Base-by-base conservation (phyloP, 1,284 basidiomycete species). In the Taiwanofungus camphoratus region DNA sequence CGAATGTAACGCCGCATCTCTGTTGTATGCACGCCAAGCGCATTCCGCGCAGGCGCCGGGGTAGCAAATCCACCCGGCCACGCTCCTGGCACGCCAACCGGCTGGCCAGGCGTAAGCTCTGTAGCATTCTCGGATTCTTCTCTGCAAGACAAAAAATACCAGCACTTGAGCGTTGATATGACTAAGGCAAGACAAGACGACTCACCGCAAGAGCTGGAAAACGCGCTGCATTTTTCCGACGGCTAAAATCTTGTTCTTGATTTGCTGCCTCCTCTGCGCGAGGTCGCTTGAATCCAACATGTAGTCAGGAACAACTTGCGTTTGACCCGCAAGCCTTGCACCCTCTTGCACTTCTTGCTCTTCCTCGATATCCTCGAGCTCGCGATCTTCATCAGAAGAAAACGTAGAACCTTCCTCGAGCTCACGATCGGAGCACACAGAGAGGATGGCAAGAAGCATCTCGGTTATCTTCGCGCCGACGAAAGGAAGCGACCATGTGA, bases 401-500 rank as follows among this genome's bases (percentile, higher is more conserved):
- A 59, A 56, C 13, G 47, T 72, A 49, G 74, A 73, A 41, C 77
- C 74, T 46, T 86, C 85, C 60, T 91, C 90, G 23, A 99, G 77
- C 63, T 99, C 96, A 62, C 98, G 93, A 57, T 92, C 85, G 51
- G 87, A 90, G 68, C 95, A 99, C 48, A 92, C 87, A 58, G 89
- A 87, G 36, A 99, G 74, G 52, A 99, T 90, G 9, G 93, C 92
- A 40, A 99, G 84, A 26, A 99, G 72, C 95, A 98, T 98, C 61
- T 99, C 95, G 81, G 53, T 60, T 92, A 92, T 98, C 72, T 99
- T 99, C 48, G 92, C 83, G 33, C 95, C 95, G 5, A 99, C 95
- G 59, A 99, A 99, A 0, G 95, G 96, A 52, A 99, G 68, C 69
- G 87, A 92, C 96, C 96, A 99, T 2, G 95, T 98, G 64, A 99